A percentile compares a stretch with the other conserved stretches of the same genome.
Evolutionary conservation across 2,329 filamentous ascomycete genomes (phyloP).

Genomic region (Fusarium caatingaense): DNA sequence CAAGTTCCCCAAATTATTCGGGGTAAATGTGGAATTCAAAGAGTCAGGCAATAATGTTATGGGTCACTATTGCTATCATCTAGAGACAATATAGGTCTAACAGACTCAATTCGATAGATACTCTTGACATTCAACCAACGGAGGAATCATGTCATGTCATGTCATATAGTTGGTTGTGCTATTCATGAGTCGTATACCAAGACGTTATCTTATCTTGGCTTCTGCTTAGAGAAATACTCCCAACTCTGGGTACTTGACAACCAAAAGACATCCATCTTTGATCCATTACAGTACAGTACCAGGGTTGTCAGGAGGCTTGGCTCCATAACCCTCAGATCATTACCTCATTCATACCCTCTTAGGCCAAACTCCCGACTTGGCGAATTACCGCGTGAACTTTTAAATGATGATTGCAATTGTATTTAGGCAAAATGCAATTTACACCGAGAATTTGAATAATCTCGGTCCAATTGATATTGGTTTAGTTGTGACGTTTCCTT

Average conservation of each 20-base stretch:
- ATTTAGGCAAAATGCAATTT: background rate
- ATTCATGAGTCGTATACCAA: background rate
- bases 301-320: background rate
- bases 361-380: constrained; percentile 10
- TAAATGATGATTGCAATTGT: background rate
- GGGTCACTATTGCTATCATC: background rate
- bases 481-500: background rate
- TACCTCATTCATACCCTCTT: constrained; percentile 1
- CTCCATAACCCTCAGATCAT: constrained; percentile 2
- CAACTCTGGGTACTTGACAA: background rate
- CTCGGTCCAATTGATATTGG: background rate
- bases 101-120: background rate
- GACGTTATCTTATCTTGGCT: background rate
- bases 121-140: background rate
- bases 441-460: background rate
- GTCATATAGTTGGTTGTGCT: background rate
- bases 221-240: background rate
- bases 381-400: background rate
- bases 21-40: constrained; percentile 21
- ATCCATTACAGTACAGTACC: background rate
- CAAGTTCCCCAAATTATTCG: constrained; percentile 35
- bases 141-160: background rate
- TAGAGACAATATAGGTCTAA: background rate
- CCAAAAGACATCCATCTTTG: background rate
- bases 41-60: background rate